A percentile compares a stretch with the other conserved stretches of the same genome.
These are phyloP conservation scores for Populus trichocarpa DNA, from an alignment of 441 rosid genomes.

Conservation along the genomic window DNA sequence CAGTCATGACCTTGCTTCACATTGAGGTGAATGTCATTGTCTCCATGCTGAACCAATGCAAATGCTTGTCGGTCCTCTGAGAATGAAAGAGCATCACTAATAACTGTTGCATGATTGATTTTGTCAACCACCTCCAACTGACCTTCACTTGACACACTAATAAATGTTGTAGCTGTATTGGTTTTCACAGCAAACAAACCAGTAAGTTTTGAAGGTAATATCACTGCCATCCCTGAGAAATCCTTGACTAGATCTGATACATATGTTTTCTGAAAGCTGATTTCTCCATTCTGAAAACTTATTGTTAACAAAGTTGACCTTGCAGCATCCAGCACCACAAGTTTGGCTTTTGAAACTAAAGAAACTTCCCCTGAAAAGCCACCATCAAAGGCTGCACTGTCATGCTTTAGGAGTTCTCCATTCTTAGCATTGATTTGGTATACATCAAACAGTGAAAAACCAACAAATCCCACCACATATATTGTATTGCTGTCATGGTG, in stretches of 20 bases:
- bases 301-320: constrained; percentile 58
- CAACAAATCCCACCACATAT: constrained; percentile 64
- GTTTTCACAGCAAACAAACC: constrained; percentile 60
- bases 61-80: constrained; percentile 68
- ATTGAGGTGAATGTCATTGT: constrained; percentile 54
- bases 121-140: constrained; percentile 70
- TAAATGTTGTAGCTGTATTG: constrained; percentile 37
- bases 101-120: constrained; percentile 49
- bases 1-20: constrained; percentile 68
- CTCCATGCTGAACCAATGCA: constrained; percentile 68
- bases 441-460: constrained; percentile 57
- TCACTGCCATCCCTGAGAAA: constrained; percentile 41
- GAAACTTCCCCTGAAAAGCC: constrained; percentile 62
- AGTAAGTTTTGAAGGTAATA: constrained; percentile 54
- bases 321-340: constrained; percentile 71
- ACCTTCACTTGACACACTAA: constrained; percentile 54
- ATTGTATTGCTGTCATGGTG: constrained; percentile 50
- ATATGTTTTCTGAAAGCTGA: constrained; percentile 51
- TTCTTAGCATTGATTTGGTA: constrained; percentile 63
- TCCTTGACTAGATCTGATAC: constrained; percentile 57
- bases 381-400: constrained; percentile 54
- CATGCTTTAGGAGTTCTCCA: constrained; percentile 76
- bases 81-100: constrained; percentile 76
- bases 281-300: constrained; percentile 52
- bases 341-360: constrained; percentile 57